Percentiles rank a stretch among this genome's conserved stretches.
These are phyloP conservation scores for Zygosaccharomyces gambellarensis DNA, from an alignment of 805 yeast species.

Conservation along the genomic window DNA sequence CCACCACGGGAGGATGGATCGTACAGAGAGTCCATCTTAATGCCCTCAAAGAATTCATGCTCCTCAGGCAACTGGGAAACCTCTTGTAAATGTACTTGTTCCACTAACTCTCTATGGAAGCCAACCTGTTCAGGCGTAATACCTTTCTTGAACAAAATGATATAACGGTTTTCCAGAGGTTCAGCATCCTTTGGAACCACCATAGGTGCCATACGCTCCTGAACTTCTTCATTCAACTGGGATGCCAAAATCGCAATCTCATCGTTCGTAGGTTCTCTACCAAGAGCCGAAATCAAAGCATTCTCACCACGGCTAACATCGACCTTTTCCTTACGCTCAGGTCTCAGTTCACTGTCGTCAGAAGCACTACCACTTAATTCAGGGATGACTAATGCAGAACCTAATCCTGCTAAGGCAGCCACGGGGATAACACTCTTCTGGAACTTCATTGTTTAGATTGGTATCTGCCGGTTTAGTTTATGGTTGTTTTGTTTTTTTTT, in stretches of 20 bases:
- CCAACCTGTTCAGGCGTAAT: slow-evolving; percentile 48
- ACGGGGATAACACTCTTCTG: slow-evolving; percentile 28
- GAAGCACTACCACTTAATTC: slow-evolving; percentile 39
- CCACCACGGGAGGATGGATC: slow-evolving; percentile 42
- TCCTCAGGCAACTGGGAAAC: slow-evolving; percentile 32
- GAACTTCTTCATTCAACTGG: background rate
- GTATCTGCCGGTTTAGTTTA: background rate
- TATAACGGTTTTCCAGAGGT: slow-evolving; percentile 54
- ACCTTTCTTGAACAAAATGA: slow-evolving; percentile 73
- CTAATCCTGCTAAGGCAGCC: slow-evolving; percentile 37
- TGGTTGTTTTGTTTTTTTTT: background rate
- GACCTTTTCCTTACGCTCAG: background rate
- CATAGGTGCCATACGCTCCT: slow-evolving; percentile 41
- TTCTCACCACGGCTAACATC: background rate
- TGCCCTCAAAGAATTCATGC: slow-evolving; percentile 30
- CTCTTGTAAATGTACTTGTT: slow-evolving; percentile 45
- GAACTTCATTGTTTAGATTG: slow-evolving; percentile 17
- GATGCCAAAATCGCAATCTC: slow-evolving; percentile 6
- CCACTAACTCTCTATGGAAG: slow-evolving; percentile 66
- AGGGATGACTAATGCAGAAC: slow-evolving; percentile 62
- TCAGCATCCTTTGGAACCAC: slow-evolving; percentile 32
- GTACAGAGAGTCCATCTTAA: slow-evolving; percentile 24
- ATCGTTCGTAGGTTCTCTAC: slow-evolving; percentile 13
- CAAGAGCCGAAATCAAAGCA: background rate
- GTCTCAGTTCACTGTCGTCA: background rate